Conservation (phyloP, 441 rosid species). For the Erysimum cheiri region DNA sequence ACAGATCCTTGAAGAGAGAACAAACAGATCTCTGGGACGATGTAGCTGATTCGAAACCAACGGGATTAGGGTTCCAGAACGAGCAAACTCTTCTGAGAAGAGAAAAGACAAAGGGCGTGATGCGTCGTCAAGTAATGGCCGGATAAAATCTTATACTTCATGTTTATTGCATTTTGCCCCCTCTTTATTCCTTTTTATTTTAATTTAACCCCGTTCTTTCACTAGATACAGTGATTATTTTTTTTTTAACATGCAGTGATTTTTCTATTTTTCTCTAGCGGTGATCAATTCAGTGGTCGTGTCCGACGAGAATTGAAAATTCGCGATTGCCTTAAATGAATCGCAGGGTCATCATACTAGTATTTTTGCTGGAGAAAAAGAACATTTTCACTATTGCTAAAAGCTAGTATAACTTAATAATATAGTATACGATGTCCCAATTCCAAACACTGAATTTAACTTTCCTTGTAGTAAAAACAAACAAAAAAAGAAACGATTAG, state of each 20-base stretch:
- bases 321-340: no score
- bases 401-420: background rate
- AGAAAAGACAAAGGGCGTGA: slow-evolving; percentile 26
- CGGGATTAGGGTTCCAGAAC: slow-evolving; percentile 38
- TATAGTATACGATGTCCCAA: slow-evolving; percentile 6
- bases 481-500: background rate
- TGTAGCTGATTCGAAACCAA: slow-evolving; percentile 8
- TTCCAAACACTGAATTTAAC: slow-evolving; percentile 17
- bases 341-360: no score
- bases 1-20: slow-evolving; percentile 27
- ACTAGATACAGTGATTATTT: background rate
- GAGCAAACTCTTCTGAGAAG: slow-evolving; percentile 30
- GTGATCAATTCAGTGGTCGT: no score
- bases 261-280: background rate
- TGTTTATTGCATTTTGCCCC: slow-evolving; percentile 31
- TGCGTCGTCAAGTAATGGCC: slow-evolving; percentile 10
- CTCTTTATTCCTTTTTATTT: background rate
- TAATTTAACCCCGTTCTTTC: background rate
- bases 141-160: slow-evolving; percentile 33
- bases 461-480: background rate
- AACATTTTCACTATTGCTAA: slow-evolving; percentile 2
- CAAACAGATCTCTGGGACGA: slow-evolving; percentile 33
- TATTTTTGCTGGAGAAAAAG: background rate
- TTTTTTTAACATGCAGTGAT: no score
- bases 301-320: no score